Evolutionary conservation across 2,329 filamentous ascomycete genomes (phyloP).

Genomic region (Cadophora sp.): DNA sequence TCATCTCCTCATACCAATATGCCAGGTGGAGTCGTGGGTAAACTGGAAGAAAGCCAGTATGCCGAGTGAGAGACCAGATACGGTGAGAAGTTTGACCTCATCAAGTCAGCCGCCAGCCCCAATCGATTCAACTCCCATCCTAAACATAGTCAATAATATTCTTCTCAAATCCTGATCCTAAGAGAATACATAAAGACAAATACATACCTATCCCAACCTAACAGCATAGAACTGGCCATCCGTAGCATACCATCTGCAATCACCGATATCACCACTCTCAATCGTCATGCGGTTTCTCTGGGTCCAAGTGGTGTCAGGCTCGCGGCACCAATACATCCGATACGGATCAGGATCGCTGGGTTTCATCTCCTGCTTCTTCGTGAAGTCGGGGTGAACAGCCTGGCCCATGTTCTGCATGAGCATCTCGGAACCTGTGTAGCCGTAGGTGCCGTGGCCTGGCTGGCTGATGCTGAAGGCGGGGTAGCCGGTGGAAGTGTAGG

Average conservation of each 20-base stretch:
- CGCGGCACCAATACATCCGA: slow-evolving; percentile 66
- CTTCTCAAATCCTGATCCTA: background rate
- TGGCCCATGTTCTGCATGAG: slow-evolving; percentile 36
- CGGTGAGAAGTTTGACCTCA: background rate
- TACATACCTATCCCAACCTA: slow-evolving; percentile 48
- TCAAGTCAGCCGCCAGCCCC: background rate
- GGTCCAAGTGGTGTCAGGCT: slow-evolving; percentile 65
- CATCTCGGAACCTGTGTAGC: slow-evolving; percentile 36
- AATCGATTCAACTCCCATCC: background rate
- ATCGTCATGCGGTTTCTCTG: slow-evolving; percentile 65
- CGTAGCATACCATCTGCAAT: slow-evolving; percentile 65
- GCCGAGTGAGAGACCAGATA: background rate
- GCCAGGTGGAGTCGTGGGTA: background rate
- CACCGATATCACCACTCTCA: slow-evolving; percentile 58
- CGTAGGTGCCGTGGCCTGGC: slow-evolving; percentile 29
- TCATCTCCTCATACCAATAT: background rate
- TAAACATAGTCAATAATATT: background rate
- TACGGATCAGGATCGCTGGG: slow-evolving; percentile 65
- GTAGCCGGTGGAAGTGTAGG: slow-evolving; percentile 17
- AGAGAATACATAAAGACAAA: background rate
- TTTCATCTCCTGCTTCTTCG: slow-evolving; percentile 62
- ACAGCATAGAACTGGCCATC: slow-evolving; percentile 68
- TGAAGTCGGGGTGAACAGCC: slow-evolving; percentile 34
- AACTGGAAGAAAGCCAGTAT: background rate
- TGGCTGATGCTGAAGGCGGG: slow-evolving; percentile 31